These are phyloP conservation scores for Barbatosphaeria neglecta DNA, from an alignment of 495 filamentous ascomycete species.

Conservation along the genomic window DNA sequence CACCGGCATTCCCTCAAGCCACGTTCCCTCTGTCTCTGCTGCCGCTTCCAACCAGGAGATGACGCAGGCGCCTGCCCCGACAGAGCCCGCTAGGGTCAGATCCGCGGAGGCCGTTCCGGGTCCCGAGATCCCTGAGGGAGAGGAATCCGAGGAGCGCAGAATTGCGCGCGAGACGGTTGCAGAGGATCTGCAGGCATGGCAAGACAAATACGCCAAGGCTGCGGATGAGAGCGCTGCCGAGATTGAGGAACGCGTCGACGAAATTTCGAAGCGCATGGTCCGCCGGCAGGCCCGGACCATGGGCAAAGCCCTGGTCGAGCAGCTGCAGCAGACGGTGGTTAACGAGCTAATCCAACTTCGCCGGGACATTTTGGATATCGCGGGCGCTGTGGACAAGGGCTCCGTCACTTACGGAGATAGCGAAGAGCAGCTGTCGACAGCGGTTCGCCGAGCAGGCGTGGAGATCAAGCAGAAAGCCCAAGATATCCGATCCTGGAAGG, in stretches of 20 bases:
- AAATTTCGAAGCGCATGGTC: constrained; percentile 47
- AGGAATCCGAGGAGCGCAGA: constrained; percentile 29
- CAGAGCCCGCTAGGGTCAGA: constrained; percentile 11
- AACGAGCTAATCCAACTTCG: constrained; percentile 56
- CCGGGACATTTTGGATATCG: constrained; percentile 47
- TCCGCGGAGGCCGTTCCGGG: constrained; percentile 11
- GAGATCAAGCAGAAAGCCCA: constrained; percentile 73
- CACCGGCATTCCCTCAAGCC: not conserved
- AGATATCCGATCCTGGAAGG: constrained; percentile 65
- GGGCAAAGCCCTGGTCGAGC: constrained; percentile 53
- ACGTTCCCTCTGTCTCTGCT: not conserved
- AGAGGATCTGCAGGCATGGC: constrained; percentile 70
- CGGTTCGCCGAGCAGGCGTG: constrained; percentile 62
- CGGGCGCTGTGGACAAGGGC: constrained; percentile 38
- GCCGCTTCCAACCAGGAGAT: constrained; percentile 1
- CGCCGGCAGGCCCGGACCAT: constrained; percentile 31
- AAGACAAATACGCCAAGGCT: constrained; percentile 71
- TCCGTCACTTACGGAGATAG: constrained; percentile 38
- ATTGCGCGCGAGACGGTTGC: constrained; percentile 53
- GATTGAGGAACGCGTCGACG: constrained; percentile 61
- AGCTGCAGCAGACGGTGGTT: constrained; percentile 54
- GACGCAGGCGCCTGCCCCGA: not conserved
- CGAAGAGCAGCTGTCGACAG: constrained; percentile 48
- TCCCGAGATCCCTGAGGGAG: constrained; percentile 18
- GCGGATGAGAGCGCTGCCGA: constrained; percentile 70